Base-by-base conservation (phyloP, 352 stramenopile species). In the Phytophthora pisi region DNA sequence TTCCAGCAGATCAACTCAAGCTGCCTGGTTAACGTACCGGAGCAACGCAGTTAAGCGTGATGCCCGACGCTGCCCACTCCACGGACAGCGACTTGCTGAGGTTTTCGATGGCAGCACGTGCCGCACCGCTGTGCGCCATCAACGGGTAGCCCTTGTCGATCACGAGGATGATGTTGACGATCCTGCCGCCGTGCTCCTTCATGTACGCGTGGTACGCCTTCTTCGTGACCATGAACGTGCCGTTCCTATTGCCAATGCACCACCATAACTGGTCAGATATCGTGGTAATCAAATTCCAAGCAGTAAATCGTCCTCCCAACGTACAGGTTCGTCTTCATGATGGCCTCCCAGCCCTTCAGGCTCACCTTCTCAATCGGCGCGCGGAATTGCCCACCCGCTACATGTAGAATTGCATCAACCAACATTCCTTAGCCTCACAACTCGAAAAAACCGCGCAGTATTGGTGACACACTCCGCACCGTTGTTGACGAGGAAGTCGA, bases 81-180 rank as follows among this genome's bases (percentile, higher is more conserved):
- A 97, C 83, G 30, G 89, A 93, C 10, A 99, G 82, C 36, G 93
- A 98, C 70, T 97, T 97, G 57, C 78, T 95, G 62, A 98, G 87
- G 74, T 98, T 98, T 70, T 98, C 86, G 15, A 99, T 89, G 13
- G 86, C 96, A 23, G 93, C 95, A 49, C 96, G 83, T 46, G 94
- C 92, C 5, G 94, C 93, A n/a, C 86, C 84, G 47, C 82, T 91
- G 77, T 98, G 95, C 15, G 85, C 87, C 86, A 98, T 98, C 26
- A 89, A 61, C 5, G 94, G 94, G 73, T 98, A 97, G 7, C 96
- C 96, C 66, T 98, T 98, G 45, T 93, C 81, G 78, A 98, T 97
- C 34, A 95, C 92, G 8, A 98, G 77, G 20, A 97, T 98, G 67
- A 98, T 98, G 78, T 98, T 98, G 26, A 98, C 95, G 62, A 99